Evolutionary conservation across 495 filamentous ascomycete species (phyloP).

Genomic region (Penicillium soppii): DNA sequence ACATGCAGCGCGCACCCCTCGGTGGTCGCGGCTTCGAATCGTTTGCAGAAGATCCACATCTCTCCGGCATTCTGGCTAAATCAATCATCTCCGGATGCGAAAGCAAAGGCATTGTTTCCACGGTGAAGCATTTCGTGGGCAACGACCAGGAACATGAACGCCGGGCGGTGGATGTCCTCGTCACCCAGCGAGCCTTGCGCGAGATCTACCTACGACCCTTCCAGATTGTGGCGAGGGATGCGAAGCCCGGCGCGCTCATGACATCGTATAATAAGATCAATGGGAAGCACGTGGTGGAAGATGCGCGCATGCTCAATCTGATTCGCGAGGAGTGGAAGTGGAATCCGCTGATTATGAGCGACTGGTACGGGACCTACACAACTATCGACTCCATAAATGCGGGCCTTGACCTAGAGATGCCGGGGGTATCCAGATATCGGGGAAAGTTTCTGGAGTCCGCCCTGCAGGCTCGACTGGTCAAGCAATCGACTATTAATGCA

Average conservation of each 20-base stretch:
- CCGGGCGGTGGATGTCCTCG: constrained; percentile 57
- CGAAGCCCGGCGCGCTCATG: constrained; percentile 66
- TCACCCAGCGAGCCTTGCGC: constrained; percentile 64
- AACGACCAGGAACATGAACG: constrained; percentile 72
- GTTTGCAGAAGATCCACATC: constrained; percentile 67
- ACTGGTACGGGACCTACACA: constrained; percentile 1
- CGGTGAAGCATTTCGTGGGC: constrained; percentile 69
- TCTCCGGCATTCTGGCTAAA: constrained; percentile 60
- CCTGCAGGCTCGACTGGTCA: not conserved
- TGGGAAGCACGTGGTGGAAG: constrained; percentile 42
- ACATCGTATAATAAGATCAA: constrained; percentile 75
- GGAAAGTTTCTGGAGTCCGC: not conserved
- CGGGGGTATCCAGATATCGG: not conserved
- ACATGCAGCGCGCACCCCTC: constrained; percentile 67
- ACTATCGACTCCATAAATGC: not conserved
- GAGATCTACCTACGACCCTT: constrained; percentile 75
- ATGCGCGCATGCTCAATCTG: not conserved
- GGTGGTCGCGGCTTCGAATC: constrained; percentile 73
- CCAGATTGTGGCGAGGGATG: constrained; percentile 63
- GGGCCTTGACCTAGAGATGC: constrained; percentile 5
- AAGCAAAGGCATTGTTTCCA: constrained; percentile 55
- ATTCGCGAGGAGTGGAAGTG: constrained; percentile 1
- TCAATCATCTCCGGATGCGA: constrained; percentile 63
- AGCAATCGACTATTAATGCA: not conserved
- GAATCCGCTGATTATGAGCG: not conserved